These are phyloP conservation scores for Syzygium oleosum DNA, from an alignment of 345 rosid genomes.

Conservation along the genomic window DNA sequence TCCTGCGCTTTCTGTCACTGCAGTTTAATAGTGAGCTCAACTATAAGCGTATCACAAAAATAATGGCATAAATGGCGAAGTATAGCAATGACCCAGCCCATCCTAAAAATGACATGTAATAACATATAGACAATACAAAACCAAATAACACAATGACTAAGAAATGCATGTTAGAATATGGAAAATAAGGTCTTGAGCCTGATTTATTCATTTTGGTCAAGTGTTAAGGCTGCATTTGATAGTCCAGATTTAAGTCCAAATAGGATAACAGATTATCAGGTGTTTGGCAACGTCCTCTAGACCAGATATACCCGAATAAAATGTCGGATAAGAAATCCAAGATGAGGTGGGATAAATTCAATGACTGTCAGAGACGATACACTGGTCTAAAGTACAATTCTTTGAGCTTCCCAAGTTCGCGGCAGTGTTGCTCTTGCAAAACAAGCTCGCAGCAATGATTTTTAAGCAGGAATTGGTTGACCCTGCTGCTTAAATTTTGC, in stretches of 20 bases:
- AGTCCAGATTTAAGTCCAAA: not conserved
- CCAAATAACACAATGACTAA: not conserved
- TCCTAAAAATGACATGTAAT: not conserved
- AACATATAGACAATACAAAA: not conserved
- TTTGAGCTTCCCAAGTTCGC: conserved; percentile 58
- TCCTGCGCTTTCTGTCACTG: conserved; percentile 52
- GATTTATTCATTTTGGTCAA: not conserved
- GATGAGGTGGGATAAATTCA: not conserved
- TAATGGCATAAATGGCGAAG: not conserved
- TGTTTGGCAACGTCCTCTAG: not conserved
- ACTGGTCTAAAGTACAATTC: conserved; percentile 56
- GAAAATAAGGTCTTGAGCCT: not conserved
- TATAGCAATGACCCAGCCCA: not conserved
- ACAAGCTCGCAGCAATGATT: conserved; percentile 45
- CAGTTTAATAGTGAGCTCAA: not conserved
- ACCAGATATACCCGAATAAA: not conserved
- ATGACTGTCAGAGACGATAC: conserved; percentile 49
- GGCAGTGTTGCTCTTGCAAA: conserved; percentile 39
- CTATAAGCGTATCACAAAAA: not conserved
- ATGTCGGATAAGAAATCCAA: not conserved
- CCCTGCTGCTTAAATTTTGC: conserved; percentile 53
- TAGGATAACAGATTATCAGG: not conserved
- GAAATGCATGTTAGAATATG: not conserved
- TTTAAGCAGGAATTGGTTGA: conserved; percentile 49
- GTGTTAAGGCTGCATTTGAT: not conserved